These are phyloP conservation scores for Suillus alpinus DNA, from an alignment of 768 basidiomycete genomes.

Conservation along the genomic window DNA sequence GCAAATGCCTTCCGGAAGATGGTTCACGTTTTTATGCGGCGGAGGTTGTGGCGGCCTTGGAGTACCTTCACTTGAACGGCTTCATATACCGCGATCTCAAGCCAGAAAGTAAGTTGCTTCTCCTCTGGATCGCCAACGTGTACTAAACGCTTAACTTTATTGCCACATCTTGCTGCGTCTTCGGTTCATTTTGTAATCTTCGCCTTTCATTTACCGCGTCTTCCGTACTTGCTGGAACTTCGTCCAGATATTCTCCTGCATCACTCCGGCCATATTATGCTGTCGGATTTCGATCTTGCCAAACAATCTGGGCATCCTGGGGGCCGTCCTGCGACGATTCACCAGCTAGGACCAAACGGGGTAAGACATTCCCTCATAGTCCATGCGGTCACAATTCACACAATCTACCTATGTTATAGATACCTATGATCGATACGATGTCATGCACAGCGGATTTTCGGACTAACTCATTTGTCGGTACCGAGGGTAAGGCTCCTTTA, in stretches of 20 bases:
- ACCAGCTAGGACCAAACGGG: constrained; percentile 83
- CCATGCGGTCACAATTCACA: constrained; percentile 4
- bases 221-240: constrained; percentile 9
- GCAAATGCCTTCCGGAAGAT: constrained; percentile 96
- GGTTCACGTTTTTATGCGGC: constrained; percentile 97
- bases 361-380: constrained; percentile 42
- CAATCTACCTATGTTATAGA: constrained; percentile 41
- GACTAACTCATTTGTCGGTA: constrained; percentile 98
- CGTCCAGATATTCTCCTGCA: constrained; percentile 89
- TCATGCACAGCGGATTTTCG: constrained; percentile 97
- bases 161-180: constrained; percentile 1
- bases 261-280: constrained; percentile 98
- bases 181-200: neutral
- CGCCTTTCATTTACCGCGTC: neutral
- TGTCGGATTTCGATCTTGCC: constrained; percentile 98
- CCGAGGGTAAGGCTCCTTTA: constrained; percentile 69
- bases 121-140: constrained; percentile 5
- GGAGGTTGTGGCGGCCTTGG: constrained; percentile 95
- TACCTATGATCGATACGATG: constrained; percentile 94
- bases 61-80: constrained; percentile 98
- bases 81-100: constrained; percentile 99
- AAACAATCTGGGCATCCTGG: constrained; percentile 90
- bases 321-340: constrained; percentile 83
- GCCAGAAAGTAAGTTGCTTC: constrained; percentile 83
- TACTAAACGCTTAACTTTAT: constrained; percentile 9